A percentile compares a stretch with the other conserved stretches of the same genome.
These are phyloP conservation scores for Alternaria novae-zelandiae DNA, from an alignment of 2,329 filamentous ascomycete genomes.

Conservation along the genomic window DNA sequence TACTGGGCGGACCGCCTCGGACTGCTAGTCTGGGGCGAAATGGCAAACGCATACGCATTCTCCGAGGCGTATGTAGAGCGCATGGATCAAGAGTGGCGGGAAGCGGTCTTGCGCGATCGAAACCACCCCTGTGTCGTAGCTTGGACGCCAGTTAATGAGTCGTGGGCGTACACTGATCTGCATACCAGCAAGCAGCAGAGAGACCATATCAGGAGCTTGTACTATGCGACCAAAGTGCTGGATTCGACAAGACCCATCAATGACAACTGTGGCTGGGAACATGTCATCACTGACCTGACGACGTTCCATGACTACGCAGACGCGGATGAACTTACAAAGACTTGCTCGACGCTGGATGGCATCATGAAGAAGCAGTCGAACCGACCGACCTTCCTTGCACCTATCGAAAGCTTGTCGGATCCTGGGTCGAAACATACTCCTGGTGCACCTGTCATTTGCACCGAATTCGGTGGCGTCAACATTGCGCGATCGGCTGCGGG, in stretches of 20 bases:
- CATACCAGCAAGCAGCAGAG: slow-evolving; percentile 64
- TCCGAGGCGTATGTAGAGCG: slow-evolving; percentile 63
- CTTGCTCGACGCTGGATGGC: slow-evolving; percentile 60
- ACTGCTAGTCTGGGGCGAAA: slow-evolving; percentile 69
- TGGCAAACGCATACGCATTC: slow-evolving; percentile 70
- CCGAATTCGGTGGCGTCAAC: slow-evolving; percentile 73
- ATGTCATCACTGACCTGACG: slow-evolving; percentile 67
- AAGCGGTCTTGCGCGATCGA: slow-evolving; percentile 67
- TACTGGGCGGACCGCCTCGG: slow-evolving; percentile 68
- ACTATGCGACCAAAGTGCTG: slow-evolving; percentile 69
- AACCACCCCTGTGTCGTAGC: slow-evolving; percentile 70
- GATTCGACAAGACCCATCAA: slow-evolving; percentile 71
- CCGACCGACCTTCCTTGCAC: slow-evolving; percentile 61
- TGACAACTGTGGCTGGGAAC: slow-evolving; percentile 76
- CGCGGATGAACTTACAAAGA: slow-evolving; percentile 60
- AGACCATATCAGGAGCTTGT: slow-evolving; percentile 68
- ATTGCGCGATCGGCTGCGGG: slow-evolving; percentile 57
- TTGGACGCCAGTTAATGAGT: slow-evolving; percentile 71
- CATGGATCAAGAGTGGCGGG: slow-evolving; percentile 70
- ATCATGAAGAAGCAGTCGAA: slow-evolving; percentile 63
- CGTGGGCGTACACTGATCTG: slow-evolving; percentile 68
- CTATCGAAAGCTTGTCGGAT: slow-evolving; percentile 45
- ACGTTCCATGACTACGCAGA: slow-evolving; percentile 74
- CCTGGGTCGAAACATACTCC: slow-evolving; percentile 58
- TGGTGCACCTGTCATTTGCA: slow-evolving; percentile 68